phyloP scores from a whole-genome alignment of 2,329 filamentous ascomycete genomes.

The Ceratocystiopsis minuta region DNA sequence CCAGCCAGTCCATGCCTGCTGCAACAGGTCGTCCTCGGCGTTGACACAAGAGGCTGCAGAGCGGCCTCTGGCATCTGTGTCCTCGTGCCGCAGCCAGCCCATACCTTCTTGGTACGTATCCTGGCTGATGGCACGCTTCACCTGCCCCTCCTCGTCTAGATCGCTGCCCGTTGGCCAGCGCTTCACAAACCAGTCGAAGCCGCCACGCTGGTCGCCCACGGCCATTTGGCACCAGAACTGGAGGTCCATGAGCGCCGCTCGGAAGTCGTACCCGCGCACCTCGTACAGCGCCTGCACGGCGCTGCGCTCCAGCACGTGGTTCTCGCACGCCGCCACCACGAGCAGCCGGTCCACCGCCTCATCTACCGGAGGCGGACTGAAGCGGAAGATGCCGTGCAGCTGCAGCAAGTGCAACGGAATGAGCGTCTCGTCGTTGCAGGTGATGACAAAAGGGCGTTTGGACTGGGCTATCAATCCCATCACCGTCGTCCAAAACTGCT shows the following conservation, averaged over 20 bases:
- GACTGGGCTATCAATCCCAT: constrained; percentile 63
- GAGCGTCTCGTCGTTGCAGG: constrained; percentile 81
- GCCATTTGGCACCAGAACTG: constrained; percentile 97
- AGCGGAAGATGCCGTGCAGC: constrained; percentile 72
- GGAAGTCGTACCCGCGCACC: constrained; percentile 52
- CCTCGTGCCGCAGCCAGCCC: constrained; percentile 38
- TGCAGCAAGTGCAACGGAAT: constrained; percentile 56
- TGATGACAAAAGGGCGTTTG: constrained; percentile 83
- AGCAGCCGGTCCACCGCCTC: constrained; percentile 66
- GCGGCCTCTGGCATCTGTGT: too few relatives aligned
- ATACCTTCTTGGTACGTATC: constrained; percentile 62
- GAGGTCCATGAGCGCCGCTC: constrained; percentile 66
- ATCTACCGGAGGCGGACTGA: constrained; percentile 44
- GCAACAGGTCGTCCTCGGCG: constrained; percentile 43
- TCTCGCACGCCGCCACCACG: constrained; percentile 71
- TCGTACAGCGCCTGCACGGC: constrained; percentile 54
- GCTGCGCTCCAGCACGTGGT: constrained; percentile 54
- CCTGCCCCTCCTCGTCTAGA: constrained; percentile 46
- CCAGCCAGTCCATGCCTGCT: constrained; percentile 52
- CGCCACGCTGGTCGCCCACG: constrained; percentile 72
- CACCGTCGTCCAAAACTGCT: constrained; percentile 80
- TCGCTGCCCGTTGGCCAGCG: constrained; percentile 58
- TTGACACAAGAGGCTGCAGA: constrained; percentile 6
- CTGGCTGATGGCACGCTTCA: constrained; percentile 62
- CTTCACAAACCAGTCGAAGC: constrained; percentile 76